phyloP scores from a whole-genome alignment of 2,329 filamentous ascomycete species.

The Pseudomassariella vexata region DNA sequence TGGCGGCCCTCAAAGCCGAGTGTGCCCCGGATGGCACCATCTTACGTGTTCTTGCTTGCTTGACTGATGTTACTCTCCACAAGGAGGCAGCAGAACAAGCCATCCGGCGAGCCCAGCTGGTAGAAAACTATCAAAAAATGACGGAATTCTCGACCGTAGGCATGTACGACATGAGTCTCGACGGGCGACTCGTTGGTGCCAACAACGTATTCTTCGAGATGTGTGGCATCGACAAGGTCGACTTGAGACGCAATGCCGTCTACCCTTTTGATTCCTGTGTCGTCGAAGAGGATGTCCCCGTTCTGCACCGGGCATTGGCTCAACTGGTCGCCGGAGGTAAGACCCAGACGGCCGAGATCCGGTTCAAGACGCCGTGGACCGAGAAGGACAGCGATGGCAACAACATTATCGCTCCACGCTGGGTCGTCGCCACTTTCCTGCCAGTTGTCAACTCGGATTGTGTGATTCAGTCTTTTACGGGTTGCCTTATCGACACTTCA shows the following conservation, averaged over 20 bases:
- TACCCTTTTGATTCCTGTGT: slow-evolving; percentile 41
- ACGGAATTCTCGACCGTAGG: slow-evolving; percentile 49
- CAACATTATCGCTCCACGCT: slow-evolving; percentile 36
- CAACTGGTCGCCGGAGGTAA: slow-evolving; percentile 33
- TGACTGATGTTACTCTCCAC: slow-evolving; percentile 46
- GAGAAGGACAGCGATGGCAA: slow-evolving; percentile 39
- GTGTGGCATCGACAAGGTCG: slow-evolving; percentile 40
- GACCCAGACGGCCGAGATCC: slow-evolving; percentile 40
- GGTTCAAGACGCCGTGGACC: slow-evolving; percentile 40
- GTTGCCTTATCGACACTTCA: slow-evolving; percentile 43
- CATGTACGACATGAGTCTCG: slow-evolving; percentile 48
- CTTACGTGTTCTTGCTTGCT: slow-evolving; percentile 39
- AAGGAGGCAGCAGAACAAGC: slow-evolving; percentile 44
- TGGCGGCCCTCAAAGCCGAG: slow-evolving; percentile 43
- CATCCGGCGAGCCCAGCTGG: slow-evolving; percentile 41
- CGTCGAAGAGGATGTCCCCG: slow-evolving; percentile 35
- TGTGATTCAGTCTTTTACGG: slow-evolving; percentile 40
- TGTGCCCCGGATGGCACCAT: slow-evolving; percentile 35
- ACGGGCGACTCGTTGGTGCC: slow-evolving; percentile 42
- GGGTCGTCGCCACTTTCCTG: slow-evolving; percentile 45
- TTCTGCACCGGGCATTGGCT: slow-evolving; percentile 32
- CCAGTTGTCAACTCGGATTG: slow-evolving; percentile 42
- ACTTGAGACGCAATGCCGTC: slow-evolving; percentile 28
- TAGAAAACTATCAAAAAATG: slow-evolving; percentile 48
- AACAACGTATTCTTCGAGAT: slow-evolving; percentile 50